A percentile compares a stretch with the other conserved stretches of the same genome.
Conservation (phyloP, 2,329 filamentous ascomycete genomes). For the Fusarium odoratissimum region DNA sequence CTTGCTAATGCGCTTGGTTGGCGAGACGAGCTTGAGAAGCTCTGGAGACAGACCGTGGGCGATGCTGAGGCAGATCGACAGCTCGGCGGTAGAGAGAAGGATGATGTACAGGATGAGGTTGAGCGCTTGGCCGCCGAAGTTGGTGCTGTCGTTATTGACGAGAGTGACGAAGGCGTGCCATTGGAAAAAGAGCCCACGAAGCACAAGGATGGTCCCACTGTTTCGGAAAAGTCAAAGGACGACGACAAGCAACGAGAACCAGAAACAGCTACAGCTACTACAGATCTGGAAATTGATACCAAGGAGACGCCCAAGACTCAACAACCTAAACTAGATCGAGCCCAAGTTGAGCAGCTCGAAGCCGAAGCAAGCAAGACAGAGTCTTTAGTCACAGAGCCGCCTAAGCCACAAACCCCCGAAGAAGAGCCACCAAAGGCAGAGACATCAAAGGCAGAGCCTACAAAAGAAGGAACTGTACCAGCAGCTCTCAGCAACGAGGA, state of each 20-base stretch:
- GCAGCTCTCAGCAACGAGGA: constrained; percentile 1
- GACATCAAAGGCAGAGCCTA: not conserved
- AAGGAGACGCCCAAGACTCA: constrained; percentile 11
- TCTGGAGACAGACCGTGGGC: constrained; percentile 78
- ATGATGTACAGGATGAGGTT: constrained; percentile 60
- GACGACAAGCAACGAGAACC: constrained; percentile 1
- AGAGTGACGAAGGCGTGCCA: constrained; percentile 26
- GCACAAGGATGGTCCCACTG: not conserved
- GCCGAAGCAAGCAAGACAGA: constrained; percentile 1
- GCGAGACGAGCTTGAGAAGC: constrained; percentile 80
- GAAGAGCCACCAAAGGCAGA: constrained; percentile 2
- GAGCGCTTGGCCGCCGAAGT: constrained; percentile 53
- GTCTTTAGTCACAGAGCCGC: not conserved
- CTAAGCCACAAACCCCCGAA: not conserved
- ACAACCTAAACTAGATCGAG: not conserved
- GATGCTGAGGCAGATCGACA: constrained; percentile 67
- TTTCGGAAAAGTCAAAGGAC: not conserved
- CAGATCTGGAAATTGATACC: not conserved
- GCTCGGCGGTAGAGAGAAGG: constrained; percentile 48
- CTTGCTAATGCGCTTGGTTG: constrained; percentile 86
- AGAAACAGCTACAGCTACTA: not conserved
- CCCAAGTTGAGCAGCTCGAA: not conserved
- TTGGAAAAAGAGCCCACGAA: not conserved
- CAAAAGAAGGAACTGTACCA: not conserved
- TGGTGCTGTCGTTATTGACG: constrained; percentile 49